Base-by-base conservation (phyloP, 2,329 filamentous ascomycete species). In the Fusarium pseudoanthophilum region DNA sequence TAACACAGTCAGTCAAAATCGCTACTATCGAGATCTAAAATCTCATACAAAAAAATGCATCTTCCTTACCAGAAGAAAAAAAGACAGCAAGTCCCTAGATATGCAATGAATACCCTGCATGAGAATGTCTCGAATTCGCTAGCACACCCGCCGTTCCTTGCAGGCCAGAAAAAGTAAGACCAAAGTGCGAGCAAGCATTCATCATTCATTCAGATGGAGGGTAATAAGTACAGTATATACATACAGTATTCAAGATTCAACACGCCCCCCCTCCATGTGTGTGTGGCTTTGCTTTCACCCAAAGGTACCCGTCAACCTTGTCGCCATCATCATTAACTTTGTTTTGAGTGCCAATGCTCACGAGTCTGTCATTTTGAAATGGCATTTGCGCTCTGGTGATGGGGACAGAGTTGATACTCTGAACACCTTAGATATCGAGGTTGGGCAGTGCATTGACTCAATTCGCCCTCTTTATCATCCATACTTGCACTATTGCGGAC, bases 131-230 rank as follows among this genome's bases (percentile, higher is more conserved):
- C 26, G 40, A 43, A 61, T 42, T 62, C 32, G 45, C 55, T 59
- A 70, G 53, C 52, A 70, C 28, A 49, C 53, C 53, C 59, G 37
- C 39, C 20, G 64, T 69, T 64, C 58, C 66, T 69, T 69, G 51
- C 51, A 69, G 66, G 21, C 39, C 28, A 64, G 26, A 57, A 69
- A 68, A 69, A 45, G 49, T 55, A 45, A 63, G 32, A 39, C 30
- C 46, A 52, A 36, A 53, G 30, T 45, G 26, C 32, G 21, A 57
- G 34, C 28, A 61, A 46, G 30, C 39, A 57, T 24, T 53, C 24
- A 36, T 28, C 24, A n/a, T 39, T 37, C 49, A 52, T 52, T 28
- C 24, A 14, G 16, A 53, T 53, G 24, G 51, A 53, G 51, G 24
- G 34, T 37, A 24, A 14, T 37, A 24, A 14, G 36, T 36, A 36